Percentiles rank a stretch among this genome's conserved stretches.
Conservation (phyloP, 768 basidiomycete species). For the Dioszegia crocea region DNA sequence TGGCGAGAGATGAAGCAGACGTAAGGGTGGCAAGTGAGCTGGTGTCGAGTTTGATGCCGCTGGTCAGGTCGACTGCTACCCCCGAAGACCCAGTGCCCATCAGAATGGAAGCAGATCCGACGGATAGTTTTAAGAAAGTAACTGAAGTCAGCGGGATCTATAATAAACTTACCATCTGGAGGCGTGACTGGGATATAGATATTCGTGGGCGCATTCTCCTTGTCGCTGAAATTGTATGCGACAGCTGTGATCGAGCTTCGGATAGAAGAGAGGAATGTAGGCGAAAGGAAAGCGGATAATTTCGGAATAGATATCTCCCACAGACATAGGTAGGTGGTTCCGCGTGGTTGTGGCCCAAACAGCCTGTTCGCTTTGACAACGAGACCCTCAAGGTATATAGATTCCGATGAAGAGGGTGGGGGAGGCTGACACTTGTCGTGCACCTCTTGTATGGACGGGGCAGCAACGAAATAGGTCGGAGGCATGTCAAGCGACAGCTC, state of each 20-base stretch:
- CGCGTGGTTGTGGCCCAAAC: conserved; percentile 81
- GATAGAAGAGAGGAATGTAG: conserved; percentile 56
- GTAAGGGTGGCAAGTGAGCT: conserved; percentile 71
- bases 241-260: conserved; percentile 60
- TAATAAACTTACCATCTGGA: conserved; percentile 65
- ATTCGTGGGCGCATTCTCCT: conserved; percentile 72
- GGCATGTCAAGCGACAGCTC: conserved; percentile 75
- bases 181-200: conserved; percentile 57
- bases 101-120: conserved; percentile 58
- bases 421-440: conserved; percentile 36
- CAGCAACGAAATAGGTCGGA: conserved; percentile 58
- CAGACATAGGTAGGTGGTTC: conserved; percentile 80
- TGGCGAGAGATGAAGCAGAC: conserved; percentile 62
- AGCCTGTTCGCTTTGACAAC: conserved; percentile 77
- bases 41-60: conserved; percentile 63
- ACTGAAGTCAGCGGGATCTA: conserved; percentile 54
- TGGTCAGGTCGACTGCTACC: conserved; percentile 57
- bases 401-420: conserved; percentile 13
- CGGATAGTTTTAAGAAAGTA: conserved; percentile 71
- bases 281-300: conserved; percentile 59
- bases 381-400: conserved; percentile 59
- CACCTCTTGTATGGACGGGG: conserved; percentile 47
- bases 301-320: conserved; percentile 81
- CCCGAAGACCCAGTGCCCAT: conserved; percentile 60
- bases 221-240: conserved; percentile 66